Base-by-base conservation (phyloP, 371 early-diverging fungal genomes). In the Circinella minor region DNA sequence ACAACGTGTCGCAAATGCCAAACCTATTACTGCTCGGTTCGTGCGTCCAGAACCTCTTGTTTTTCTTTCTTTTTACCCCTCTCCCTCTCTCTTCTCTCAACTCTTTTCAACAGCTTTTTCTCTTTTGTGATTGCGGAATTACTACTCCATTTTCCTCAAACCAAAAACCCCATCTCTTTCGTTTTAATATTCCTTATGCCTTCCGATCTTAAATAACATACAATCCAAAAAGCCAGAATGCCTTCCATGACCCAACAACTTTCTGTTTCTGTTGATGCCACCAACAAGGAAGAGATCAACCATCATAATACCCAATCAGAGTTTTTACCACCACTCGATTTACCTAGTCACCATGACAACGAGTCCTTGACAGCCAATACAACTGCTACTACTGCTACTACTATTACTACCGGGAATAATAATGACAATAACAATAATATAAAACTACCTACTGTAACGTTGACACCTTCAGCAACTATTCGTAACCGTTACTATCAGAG, bases 401-500 rank as follows among this genome's bases (percentile, higher is more conserved):
- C 27, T 43, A n/a, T n/a, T n/a, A 3, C 6, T 11, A 43, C 43
- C 43, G 3, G 3, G 11, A 43, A 27, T 27, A 27, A 27, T 27
- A 43, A 51, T 51, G 17, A 36, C 51, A 17, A 38, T 55, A 63
- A 64, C 68, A 65, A 59, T 49, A 27, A 37, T 37, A 51, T 17
- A 43, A 64, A 55, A 20, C 59, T 60, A 2, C 62, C 69, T 11
- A 66, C 66, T 14, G 65, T 57, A 10, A 69, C 69, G 8, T 60
- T 77, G 54, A 74, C 83, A 34, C 81, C 83, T 13, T 81, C 83
- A 27, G 81, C 78, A 55, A 71, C 74, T 11, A 75, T 83, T 63
- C 78, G 83, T 48, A 72, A 79, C 20, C 72, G 76, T 48, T 83
- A 83, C 63, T 83, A 83, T 57, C 74, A 74, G 10, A 74, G 73